Percentiles rank a stretch among this genome's conserved stretches.
These are phyloP conservation scores for Endothia cerciana DNA, from an alignment of 2,329 filamentous ascomycete genomes.

Conservation along the genomic window DNA sequence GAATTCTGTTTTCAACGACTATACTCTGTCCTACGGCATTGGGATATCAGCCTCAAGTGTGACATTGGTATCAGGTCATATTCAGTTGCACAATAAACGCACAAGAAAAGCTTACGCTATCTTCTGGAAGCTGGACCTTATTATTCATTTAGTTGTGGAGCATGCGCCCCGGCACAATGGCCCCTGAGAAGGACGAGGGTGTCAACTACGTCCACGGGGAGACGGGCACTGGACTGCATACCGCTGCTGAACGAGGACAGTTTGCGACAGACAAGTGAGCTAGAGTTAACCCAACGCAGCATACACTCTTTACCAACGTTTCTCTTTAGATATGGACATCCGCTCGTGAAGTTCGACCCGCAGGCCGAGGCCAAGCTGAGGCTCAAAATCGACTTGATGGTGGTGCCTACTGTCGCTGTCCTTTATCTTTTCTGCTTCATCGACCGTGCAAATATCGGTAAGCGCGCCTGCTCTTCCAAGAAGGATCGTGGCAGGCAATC, in stretches of 20 bases:
- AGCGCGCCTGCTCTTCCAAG: constrained; percentile 26
- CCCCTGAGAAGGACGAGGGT: constrained; percentile 19
- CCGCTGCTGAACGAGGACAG: constrained; percentile 48
- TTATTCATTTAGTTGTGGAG: constrained; percentile 9
- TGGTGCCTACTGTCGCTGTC: constrained; percentile 67
- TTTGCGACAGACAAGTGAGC: constrained; percentile 51
- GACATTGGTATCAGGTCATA: neutral
- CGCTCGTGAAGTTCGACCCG: constrained; percentile 58
- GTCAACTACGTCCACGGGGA: constrained; percentile 20
- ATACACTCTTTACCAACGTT: constrained; percentile 16
- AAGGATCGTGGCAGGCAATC: no score
- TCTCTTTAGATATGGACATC: constrained; percentile 48
- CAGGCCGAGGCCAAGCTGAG: constrained; percentile 61
- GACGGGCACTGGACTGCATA: constrained; percentile 20
- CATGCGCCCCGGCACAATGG: neutral
- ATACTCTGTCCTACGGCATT: neutral
- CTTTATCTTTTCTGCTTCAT: constrained; percentile 77
- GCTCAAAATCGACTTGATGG: constrained; percentile 66
- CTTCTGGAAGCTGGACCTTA: neutral
- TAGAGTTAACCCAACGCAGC: neutral
- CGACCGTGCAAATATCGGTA: constrained; percentile 74
- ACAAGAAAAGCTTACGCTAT: neutral
- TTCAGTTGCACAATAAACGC: neutral
- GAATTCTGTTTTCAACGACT: neutral
- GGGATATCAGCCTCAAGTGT: neutral